These are phyloP conservation scores for Halenospora varia DNA, from an alignment of 495 filamentous ascomycete species.

Conservation along the genomic window DNA sequence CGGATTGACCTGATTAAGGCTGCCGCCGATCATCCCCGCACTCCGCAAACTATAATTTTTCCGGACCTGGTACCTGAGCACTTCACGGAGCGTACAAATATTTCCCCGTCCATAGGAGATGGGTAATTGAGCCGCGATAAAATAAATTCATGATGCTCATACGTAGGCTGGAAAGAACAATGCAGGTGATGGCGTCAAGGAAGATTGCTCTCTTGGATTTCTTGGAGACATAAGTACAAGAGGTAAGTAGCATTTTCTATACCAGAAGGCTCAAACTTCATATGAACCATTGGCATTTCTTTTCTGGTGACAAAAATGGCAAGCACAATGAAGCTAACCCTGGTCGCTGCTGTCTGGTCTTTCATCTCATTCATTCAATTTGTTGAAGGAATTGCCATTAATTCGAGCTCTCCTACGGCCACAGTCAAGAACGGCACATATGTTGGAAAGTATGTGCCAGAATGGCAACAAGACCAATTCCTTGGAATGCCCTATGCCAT, in stretches of 20 bases:
- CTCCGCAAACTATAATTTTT: neutral
- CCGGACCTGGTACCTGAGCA: neutral
- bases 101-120: neutral
- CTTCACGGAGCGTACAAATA: too few species aligned
- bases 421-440: conserved; percentile 39
- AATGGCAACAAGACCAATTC: conserved; percentile 48
- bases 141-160: neutral
- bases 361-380: neutral
- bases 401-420: conserved; percentile 1
- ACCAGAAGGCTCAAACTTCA: too few species aligned
- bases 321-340: neutral
- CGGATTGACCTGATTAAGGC: too few species aligned
- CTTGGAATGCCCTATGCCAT: conserved; percentile 53
- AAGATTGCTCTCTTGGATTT: too few species aligned
- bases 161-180: neutral
- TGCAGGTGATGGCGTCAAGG: neutral
- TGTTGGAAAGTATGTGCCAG: conserved; percentile 32
- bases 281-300: neutral
- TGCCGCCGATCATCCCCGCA: neutral
- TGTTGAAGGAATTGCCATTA: neutral
- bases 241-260: too few species aligned
- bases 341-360: neutral
- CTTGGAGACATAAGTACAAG: too few species aligned
- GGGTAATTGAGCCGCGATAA: neutral
- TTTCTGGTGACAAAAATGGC: too few species aligned